Base-by-base conservation (phyloP, 495 filamentous ascomycete species). In the Penicillium psychrofluorescens region DNA sequence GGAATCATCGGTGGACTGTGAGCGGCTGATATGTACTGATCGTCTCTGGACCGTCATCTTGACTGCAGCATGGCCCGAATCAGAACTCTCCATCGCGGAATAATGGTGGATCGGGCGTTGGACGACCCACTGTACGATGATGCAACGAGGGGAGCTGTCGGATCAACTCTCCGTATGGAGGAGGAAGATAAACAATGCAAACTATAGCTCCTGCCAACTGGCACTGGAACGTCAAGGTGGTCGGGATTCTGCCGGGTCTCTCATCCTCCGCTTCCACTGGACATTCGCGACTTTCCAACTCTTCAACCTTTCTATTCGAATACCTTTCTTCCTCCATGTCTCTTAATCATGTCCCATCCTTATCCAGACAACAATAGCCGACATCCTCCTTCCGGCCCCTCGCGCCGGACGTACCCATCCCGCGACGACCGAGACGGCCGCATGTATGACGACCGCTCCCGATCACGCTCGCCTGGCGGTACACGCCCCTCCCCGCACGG, bases 371-470 rank as follows among this genome's bases (percentile, higher is more conserved):
- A 70, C 36, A 50, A 38, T 22, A 22, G 22, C 29, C 51, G 64
- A 35, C 54, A 58, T 30, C 49, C 52, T 29, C 32, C 57, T 29
- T 30, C 57, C n/a, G 58, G 56, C n/a, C 49, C 54, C 2, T 13
- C 48, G 8, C 34, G 58, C 15, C 41, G 64, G 46, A 55, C 60
- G 1, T 62, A 58, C 27, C 58, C 55, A 29, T 58, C 57, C 40
- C 59, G 58, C 15, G 56, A 64, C 42, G 63, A 72, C 32, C 58
- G 66, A 27, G 66, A 75, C 31, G 68, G 61, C 40, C 59, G 65
- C 36, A 72, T 75, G 66, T 75, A 78, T 48, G 71, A 75, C 46
- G 75, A 77, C 49, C 63, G 51, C 34, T 62, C 66, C 7, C 64
- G 67, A 50, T 71, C 70, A 40, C 62, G 59, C 43, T 72, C 70